These are phyloP conservation scores for Aureobasidium mangrovei DNA, from an alignment of 2,329 filamentous ascomycete species.

Conservation along the genomic window DNA sequence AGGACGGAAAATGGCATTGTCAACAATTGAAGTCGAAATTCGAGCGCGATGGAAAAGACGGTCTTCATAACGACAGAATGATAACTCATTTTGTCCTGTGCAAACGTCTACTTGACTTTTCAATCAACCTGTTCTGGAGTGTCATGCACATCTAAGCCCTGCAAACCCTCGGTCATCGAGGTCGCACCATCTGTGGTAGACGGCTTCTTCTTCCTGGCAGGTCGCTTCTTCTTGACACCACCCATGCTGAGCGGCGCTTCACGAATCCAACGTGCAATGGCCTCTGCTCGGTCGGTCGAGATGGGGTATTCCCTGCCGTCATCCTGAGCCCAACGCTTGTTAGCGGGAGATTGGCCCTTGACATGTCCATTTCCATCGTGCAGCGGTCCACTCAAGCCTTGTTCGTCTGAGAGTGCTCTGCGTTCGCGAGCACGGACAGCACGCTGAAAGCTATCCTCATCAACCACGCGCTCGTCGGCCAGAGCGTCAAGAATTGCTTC, in stretches of 20 bases:
- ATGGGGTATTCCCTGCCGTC: conserved; percentile 56
- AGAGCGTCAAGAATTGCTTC: conserved; percentile 60
- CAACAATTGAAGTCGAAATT: too few relatives aligned
- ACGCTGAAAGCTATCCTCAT: conserved; percentile 56
- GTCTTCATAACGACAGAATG: too few relatives aligned
- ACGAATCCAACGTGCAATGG: conserved; percentile 60
- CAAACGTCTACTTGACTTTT: neutral
- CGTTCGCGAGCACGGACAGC: conserved; percentile 54
- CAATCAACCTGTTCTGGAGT: conserved; percentile 2
- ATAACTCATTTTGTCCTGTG: too few relatives aligned
- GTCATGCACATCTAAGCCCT: neutral
- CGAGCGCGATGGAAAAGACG: too few relatives aligned
- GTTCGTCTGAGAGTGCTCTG: conserved; percentile 48
- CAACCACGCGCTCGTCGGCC: conserved; percentile 57
- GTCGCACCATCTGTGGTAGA: neutral
- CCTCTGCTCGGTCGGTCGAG: conserved; percentile 58
- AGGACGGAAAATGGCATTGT: too few relatives aligned
- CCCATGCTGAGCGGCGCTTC: conserved; percentile 37
- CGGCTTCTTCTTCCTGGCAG: conserved; percentile 16
- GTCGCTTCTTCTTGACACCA: conserved; percentile 29
- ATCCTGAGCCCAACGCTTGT: neutral
- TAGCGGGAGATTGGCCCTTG: neutral
- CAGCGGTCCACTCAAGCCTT: conserved; percentile 29
- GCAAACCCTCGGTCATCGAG: neutral
- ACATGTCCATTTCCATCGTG: conserved; percentile 22